Conservation (phyloP, 352 stramenopile genomes). For the Pythium aristosporum region DNA sequence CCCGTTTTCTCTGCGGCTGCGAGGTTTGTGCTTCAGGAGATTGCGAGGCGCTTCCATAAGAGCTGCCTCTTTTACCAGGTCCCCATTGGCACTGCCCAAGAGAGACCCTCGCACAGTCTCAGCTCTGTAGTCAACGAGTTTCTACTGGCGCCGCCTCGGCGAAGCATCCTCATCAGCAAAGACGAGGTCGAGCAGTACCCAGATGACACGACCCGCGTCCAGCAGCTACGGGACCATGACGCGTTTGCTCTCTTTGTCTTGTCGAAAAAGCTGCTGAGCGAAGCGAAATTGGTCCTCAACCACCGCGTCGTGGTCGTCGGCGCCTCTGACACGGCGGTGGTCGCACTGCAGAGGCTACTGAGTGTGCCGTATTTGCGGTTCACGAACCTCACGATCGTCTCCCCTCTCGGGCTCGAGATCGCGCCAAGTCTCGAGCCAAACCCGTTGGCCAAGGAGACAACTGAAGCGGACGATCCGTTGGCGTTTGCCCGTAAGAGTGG, state of each 20-base stretch:
- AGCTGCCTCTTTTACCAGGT: conserved; percentile 44
- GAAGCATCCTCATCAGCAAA: conserved; percentile 39
- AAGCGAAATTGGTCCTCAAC: conserved; percentile 84
- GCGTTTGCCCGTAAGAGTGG: conserved; percentile 58
- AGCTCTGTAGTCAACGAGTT: conserved; percentile 59
- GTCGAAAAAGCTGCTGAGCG: conserved; percentile 79
- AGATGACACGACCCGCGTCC: conserved; percentile 35
- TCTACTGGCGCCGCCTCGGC: conserved; percentile 54
- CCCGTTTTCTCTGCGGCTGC: conserved; percentile 48
- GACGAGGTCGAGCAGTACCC: conserved; percentile 52
- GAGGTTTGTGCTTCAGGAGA: conserved; percentile 52
- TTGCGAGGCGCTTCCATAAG: conserved; percentile 46
- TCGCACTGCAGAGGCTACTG: conserved; percentile 76
- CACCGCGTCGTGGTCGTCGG: conserved; percentile 87
- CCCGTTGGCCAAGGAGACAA: conserved; percentile 5
- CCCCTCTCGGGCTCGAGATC: conserved; percentile 60
- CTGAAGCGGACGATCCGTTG: conserved; percentile 16
- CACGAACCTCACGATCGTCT: conserved; percentile 84
- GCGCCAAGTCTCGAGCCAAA: conserved; percentile 24
- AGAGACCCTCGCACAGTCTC: conserved; percentile 13
- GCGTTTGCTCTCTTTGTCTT: conserved; percentile 83
- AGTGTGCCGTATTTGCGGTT: conserved; percentile 84
- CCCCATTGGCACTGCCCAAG: neutral
- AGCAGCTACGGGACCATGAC: conserved; percentile 26
- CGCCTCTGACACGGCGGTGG: conserved; percentile 73